Base-by-base conservation (phyloP, 2,329 filamentous ascomycete genomes). In the Hymenoscyphus linearis region DNA sequence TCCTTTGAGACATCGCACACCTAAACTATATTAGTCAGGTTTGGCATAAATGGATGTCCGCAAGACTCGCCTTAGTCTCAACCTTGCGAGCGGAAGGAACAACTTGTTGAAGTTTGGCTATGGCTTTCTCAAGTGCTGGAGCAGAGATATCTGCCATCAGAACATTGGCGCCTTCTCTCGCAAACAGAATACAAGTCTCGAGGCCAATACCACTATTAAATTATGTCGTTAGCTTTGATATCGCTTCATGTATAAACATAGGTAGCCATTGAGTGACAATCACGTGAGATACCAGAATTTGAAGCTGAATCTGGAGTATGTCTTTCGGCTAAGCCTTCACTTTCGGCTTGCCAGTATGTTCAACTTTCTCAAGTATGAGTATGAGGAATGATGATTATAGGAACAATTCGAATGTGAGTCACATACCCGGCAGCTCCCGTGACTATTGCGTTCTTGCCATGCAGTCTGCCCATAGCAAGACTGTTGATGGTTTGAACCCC, bases 131-230 rank as follows among this genome's bases (percentile, higher is more conserved):
- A 12, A 91, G 80, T 1, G 85, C 85, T 2, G 82, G 78, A 22
- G 78, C 79, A 10, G 86, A 88, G 64, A 90, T 86, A 70, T 91
- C 88, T 62, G 85, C 82, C 79, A 91, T 84, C 40, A 91, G 78
- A 61, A 91, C 83, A 59, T 82, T 84, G 67, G 86, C 88, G 50
- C 88, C 88, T 76, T 91, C 87, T 57, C 84, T 83, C 55, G 83
- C 82, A 71, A 91, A 90, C 53, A 91, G 83, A 63, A 91, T 86
- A 61, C 81, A 84, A 27, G 88, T 91, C 76, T 91, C 87, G 26
- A 91, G 83, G 62, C 88, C 88, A 68, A 91, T 90, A 65, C 88
- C 88, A 68, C 87, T 87, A 52, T 54, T 35, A 25, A 9, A 4
- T 4, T 5, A 50, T 4, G 13, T 25, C 12, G 18, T 50, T 25